A percentile compares a stretch with the other conserved stretches of the same genome.
These are phyloP conservation scores for Lycium barbarum DNA, from an alignment of 257 asterid species.

Conservation along the genomic window DNA sequence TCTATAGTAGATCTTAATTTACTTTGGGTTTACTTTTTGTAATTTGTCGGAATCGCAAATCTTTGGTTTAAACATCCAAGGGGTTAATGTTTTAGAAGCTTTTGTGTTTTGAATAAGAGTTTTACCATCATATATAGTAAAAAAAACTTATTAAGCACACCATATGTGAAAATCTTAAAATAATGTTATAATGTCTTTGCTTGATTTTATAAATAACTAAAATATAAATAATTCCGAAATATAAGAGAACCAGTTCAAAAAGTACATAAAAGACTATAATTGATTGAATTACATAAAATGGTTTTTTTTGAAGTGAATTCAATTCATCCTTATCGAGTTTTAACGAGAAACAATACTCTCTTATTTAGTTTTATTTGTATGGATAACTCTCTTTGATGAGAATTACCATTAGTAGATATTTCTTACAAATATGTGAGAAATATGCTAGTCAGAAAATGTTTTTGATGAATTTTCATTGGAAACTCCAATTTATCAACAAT, in stretches of 20 bases:
- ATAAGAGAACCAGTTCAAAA: not conserved
- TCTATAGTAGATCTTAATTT: not conserved
- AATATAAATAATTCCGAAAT: not conserved
- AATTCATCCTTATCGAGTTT: not conserved
- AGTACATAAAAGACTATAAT: not conserved
- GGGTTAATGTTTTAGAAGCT: not conserved
- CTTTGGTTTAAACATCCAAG: not conserved
- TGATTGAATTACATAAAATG: not conserved
- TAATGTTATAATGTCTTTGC: too few relatives aligned
- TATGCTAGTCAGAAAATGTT: not conserved
- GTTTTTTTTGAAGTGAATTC: not conserved
- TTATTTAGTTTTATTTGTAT: too few relatives aligned
- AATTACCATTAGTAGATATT: not conserved
- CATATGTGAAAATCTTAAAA: not conserved
- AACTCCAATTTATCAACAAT: not conserved
- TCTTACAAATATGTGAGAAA: not conserved
- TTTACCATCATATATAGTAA: not conserved
- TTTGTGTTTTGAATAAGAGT: not conserved
- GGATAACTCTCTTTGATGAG: too few relatives aligned
- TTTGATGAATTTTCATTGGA: not conserved
- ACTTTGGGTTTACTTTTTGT: slow-evolving; percentile 2
- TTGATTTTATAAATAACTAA: not conserved
- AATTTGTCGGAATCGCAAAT: not conserved
- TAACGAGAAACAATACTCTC: not conserved
- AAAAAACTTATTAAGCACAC: not conserved